These are phyloP conservation scores for Colletotrichum lindemuthianum DNA, from an alignment of 2,329 filamentous ascomycete genomes.

Conservation along the genomic window DNA sequence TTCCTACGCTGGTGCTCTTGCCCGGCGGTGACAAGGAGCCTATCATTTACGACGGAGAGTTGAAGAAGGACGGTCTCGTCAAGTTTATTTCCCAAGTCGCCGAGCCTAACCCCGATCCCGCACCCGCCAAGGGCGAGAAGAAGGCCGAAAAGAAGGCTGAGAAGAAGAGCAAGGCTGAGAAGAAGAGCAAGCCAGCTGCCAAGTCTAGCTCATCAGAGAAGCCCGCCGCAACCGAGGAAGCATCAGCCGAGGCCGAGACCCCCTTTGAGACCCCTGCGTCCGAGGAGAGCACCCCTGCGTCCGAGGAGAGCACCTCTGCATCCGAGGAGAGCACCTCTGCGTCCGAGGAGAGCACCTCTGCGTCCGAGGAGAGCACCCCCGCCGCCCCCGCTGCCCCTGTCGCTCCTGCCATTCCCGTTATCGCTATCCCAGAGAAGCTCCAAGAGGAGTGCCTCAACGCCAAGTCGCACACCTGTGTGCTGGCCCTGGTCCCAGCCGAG, in stretches of 20 bases:
- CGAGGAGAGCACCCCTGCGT: conserved; percentile 42
- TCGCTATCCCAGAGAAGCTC: conserved; percentile 72
- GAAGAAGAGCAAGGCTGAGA: conserved; percentile 36
- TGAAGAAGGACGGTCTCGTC: conserved; percentile 85
- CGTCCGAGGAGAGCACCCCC: conserved; percentile 44
- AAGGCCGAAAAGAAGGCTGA: conserved; percentile 51
- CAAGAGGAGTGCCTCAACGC: conserved; percentile 76
- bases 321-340: conserved; percentile 45
- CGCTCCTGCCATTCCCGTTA: conserved; percentile 71
- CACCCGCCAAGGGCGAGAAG: conserved; percentile 59
- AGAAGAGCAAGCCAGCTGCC: background rate
- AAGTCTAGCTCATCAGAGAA: conserved; percentile 24
- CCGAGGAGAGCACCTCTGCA: conserved; percentile 44
- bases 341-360: conserved; percentile 44
- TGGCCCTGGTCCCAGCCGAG: conserved; percentile 72
- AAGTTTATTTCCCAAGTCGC: conserved; percentile 84
- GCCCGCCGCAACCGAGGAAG: conserved; percentile 36
- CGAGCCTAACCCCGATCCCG: conserved; percentile 81
- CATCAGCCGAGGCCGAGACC: conserved; percentile 42
- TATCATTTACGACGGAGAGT: conserved; percentile 80
- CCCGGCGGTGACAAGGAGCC: conserved; percentile 75
- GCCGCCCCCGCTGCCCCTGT: conserved; percentile 41
- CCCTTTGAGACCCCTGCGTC: conserved; percentile 49
- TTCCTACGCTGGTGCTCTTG: conserved; percentile 83
- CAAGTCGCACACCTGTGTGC: conserved; percentile 84